These are phyloP conservation scores for Russula abietina DNA, from an alignment of 768 basidiomycete species.

Conservation along the genomic window DNA sequence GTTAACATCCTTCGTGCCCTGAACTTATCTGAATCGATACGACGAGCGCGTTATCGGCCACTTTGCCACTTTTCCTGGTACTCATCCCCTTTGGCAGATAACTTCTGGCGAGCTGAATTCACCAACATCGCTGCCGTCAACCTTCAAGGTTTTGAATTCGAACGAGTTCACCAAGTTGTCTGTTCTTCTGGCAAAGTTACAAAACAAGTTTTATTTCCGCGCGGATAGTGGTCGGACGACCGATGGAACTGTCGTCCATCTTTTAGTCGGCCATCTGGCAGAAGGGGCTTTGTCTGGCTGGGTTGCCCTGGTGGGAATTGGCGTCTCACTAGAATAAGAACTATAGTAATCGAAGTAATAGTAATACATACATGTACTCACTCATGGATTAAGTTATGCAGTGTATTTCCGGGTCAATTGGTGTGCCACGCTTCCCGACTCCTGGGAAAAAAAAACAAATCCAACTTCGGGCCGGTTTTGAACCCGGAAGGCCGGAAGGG, in stretches of 20 bases:
- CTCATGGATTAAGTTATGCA: too few species aligned
- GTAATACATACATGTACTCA: too few species aligned
- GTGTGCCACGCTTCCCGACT: too few species aligned
- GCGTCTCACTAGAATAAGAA: conserved; percentile 8
- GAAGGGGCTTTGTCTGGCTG: conserved; percentile 21
- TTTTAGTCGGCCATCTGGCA: conserved; percentile 22
- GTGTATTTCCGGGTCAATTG: too few species aligned
- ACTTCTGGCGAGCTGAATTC: conserved; percentile 16
- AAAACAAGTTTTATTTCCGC: conserved; percentile 19
- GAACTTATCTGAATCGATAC: conserved; percentile 14
- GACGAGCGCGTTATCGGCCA: conserved; percentile 17
- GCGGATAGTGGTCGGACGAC: neutral
- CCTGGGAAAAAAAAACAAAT: too few species aligned
- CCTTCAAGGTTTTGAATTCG: conserved; percentile 11
- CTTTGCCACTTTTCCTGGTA: neutral
- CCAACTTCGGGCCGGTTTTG: too few species aligned
- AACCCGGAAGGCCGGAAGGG: too few species aligned
- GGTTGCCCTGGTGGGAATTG: conserved; percentile 22
- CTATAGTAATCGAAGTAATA: neutral
- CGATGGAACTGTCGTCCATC: conserved; percentile 11
- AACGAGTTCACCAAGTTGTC: conserved; percentile 20
- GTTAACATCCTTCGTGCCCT: conserved; percentile 33
- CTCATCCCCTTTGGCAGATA: conserved; percentile 18
- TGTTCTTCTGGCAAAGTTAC: conserved; percentile 20
- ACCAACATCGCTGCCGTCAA: conserved; percentile 17